These are phyloP conservation scores for Aegilops speltoides DNA, from an alignment of 176 grass and related monocot species.

Conservation along the genomic window DNA sequence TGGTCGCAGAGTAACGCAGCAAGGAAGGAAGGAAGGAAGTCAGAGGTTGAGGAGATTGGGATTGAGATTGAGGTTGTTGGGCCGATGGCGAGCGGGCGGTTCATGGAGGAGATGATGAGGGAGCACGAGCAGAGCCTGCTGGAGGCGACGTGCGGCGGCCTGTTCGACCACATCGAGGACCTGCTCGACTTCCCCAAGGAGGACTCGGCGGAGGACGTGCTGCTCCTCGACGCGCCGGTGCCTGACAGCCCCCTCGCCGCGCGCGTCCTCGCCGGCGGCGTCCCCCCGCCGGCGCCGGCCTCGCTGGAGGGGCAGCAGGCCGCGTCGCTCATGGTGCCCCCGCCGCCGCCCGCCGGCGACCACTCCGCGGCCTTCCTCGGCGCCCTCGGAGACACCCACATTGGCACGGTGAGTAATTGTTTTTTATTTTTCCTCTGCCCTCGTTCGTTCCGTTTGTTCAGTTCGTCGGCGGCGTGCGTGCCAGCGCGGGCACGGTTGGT, in stretches of 20 bases:
- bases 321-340: conserved; percentile 4
- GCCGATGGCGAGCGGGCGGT: conserved; percentile 36
- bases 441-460: neutral
- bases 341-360: neutral
- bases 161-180: conserved; percentile 94
- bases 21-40: no score
- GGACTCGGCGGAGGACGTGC: conserved; percentile 59
- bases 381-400: conserved; percentile 46
- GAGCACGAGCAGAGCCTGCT: conserved; percentile 70
- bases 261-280: conserved; percentile 41
- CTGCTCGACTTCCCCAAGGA: conserved; percentile 88
- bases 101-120: conserved; percentile 58
- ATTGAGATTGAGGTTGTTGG: neutral
- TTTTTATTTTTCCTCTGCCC: neutral
- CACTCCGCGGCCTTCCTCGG: conserved; percentile 11
- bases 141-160: conserved; percentile 56
- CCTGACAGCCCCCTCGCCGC: conserved; percentile 42
- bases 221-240: conserved; percentile 62
- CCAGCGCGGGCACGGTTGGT: neutral
- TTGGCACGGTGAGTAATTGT: conserved; percentile 51
- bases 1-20: neutral
- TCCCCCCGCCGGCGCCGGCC: neutral
- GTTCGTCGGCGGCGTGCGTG: neutral
- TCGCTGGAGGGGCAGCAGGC: neutral
- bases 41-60: neutral